These are phyloP conservation scores for Chalaropsis ovoidea DNA, from an alignment of 2,329 filamentous ascomycete genomes.

Conservation along the genomic window DNA sequence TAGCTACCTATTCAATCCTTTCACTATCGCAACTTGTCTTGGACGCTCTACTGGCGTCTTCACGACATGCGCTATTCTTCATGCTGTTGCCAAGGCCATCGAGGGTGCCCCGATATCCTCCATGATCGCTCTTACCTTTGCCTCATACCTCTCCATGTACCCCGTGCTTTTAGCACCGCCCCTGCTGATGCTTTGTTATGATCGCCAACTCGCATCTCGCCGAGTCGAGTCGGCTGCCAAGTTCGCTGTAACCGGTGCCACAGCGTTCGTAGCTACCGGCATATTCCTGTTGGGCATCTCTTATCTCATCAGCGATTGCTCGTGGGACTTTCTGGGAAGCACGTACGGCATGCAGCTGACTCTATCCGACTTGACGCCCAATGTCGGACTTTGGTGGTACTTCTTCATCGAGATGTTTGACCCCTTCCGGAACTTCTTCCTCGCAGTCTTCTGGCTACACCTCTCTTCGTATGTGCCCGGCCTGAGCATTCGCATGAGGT, in stretches of 20 bases:
- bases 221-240: constrained; percentile 32
- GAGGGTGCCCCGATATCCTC: constrained; percentile 61
- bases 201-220: constrained; percentile 42
- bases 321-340: constrained; percentile 77
- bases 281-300: constrained; percentile 59
- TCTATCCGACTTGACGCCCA: constrained; percentile 84
- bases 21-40: constrained; percentile 82
- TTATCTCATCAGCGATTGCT: constrained; percentile 59
- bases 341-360: constrained; percentile 91
- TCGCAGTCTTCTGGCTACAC: constrained; percentile 96
- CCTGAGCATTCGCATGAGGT: constrained; percentile 68
- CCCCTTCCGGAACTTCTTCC: constrained; percentile 91
- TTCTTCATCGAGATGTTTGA: constrained; percentile 99
- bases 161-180: constrained; percentile 79
- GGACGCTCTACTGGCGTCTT: constrained; percentile 83
- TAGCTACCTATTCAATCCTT: constrained; percentile 89
- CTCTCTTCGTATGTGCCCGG: constrained; percentile 82
- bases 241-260: constrained; percentile 48
- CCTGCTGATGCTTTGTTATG: constrained; percentile 68
- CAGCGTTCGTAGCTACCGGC: constrained; percentile 46
- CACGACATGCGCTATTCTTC: constrained; percentile 76
- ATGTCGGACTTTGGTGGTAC: constrained; percentile 98
- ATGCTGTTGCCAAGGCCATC: constrained; percentile 72
- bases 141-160: constrained; percentile 86
- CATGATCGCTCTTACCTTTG: constrained; percentile 75